Evolutionary conservation across 768 basidiomycete genomes (phyloP).

Genomic region (Suillus lakei): DNA sequence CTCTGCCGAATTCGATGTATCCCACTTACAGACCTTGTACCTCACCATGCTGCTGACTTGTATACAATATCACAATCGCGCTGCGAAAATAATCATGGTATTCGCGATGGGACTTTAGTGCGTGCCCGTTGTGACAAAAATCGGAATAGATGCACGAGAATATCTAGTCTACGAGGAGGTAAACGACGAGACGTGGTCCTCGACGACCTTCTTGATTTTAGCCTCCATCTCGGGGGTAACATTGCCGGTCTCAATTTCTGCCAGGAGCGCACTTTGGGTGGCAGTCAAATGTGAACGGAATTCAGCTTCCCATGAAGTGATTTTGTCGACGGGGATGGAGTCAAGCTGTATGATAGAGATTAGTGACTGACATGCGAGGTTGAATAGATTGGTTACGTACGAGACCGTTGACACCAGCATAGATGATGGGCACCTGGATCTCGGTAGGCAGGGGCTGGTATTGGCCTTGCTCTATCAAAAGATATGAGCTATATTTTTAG

Average conservation of each 20-base stretch:
- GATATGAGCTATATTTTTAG: conserved; percentile 23
- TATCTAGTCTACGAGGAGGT: conserved; percentile 42
- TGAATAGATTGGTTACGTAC: conserved; percentile 46
- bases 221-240: conserved; percentile 91
- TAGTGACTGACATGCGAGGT: neutral
- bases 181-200: conserved; percentile 86
- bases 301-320: conserved; percentile 90
- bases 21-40: conserved; percentile 3
- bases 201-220: conserved; percentile 94
- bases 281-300: conserved; percentile 88
- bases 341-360: conserved; percentile 64
- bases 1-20: neutral
- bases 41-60: neutral
- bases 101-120: conserved; percentile 25
- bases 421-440: conserved; percentile 98
- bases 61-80: conserved; percentile 15
- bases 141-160: conserved; percentile 1
- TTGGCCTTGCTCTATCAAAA: conserved; percentile 87
- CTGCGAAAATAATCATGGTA: conserved; percentile 33
- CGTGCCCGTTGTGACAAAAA: neutral
- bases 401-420: conserved; percentile 99
- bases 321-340: conserved; percentile 92
- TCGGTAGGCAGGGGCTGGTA: conserved; percentile 95
- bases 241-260: conserved; percentile 81
- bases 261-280: conserved; percentile 74